Conservation (phyloP, 192 early-diverging fungal species). For the Podila minutissima region DNA sequence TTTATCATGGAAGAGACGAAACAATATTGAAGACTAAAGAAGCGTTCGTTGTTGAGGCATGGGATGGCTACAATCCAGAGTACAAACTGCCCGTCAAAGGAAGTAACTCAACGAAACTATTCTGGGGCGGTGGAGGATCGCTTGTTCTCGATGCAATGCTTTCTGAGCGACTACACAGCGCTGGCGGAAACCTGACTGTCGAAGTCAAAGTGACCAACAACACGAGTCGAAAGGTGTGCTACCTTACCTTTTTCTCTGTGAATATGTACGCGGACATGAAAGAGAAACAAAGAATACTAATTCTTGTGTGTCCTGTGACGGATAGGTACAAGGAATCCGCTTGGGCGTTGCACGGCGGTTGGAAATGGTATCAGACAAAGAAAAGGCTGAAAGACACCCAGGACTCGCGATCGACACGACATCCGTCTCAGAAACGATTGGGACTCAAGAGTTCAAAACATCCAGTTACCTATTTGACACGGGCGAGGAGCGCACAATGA, state of each 20-base stretch:
- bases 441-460: constrained; percentile 60
- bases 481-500: constrained; percentile 63
- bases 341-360: constrained; percentile 56
- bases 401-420: constrained; percentile 58
- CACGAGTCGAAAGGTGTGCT: constrained; percentile 59
- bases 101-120: constrained; percentile 52
- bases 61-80: constrained; percentile 53
- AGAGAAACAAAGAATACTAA: background rate
- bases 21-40: constrained; percentile 66
- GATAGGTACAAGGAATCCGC: constrained; percentile 67
- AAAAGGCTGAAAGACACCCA: constrained; percentile 45
- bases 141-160: constrained; percentile 48
- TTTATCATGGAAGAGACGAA: constrained; percentile 63
- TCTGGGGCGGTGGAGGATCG: constrained; percentile 54
- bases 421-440: constrained; percentile 50
- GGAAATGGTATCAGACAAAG: constrained; percentile 60
- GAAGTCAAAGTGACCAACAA: constrained; percentile 58
- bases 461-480: constrained; percentile 68
- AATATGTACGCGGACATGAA: background rate
- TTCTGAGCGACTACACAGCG: constrained; percentile 41
- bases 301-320: background rate
- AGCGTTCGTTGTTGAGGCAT: constrained; percentile 68
- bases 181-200: constrained; percentile 54
- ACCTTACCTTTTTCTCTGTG: background rate
- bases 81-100: constrained; percentile 45